Percentiles rank a stretch among this genome's conserved stretches.
phyloP scores from a whole-genome alignment of 1,139 yeast species.

The Sugiyamaella grinbergsii region DNA sequence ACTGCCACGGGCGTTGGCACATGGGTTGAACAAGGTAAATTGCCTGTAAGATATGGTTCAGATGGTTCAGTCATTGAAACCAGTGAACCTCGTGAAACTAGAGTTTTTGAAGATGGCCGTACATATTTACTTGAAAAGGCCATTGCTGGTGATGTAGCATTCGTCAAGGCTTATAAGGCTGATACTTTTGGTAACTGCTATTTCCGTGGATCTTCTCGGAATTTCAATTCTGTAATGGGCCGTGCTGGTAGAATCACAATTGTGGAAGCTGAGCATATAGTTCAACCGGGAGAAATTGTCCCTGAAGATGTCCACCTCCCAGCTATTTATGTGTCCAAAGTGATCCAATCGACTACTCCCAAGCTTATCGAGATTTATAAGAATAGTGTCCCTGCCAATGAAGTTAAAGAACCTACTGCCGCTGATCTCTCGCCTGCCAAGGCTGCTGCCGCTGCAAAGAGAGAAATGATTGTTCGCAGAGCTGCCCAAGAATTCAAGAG shows the following conservation, averaged over 20 bases:
- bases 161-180: slow-evolving; percentile 52
- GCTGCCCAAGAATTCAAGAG: slow-evolving; percentile 51
- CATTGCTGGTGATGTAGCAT: slow-evolving; percentile 51
- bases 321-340: slow-evolving; percentile 48
- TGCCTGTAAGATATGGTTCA: slow-evolving; percentile 48
- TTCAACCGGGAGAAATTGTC: slow-evolving; percentile 50
- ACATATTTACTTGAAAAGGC: slow-evolving; percentile 50
- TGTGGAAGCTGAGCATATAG: slow-evolving; percentile 56
- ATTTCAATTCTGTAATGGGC: slow-evolving; percentile 52
- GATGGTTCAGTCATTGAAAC: slow-evolving; percentile 44
- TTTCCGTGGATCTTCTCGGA: slow-evolving; percentile 52
- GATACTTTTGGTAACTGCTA: slow-evolving; percentile 53
- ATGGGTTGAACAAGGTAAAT: slow-evolving; percentile 53
- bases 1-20: slow-evolving; percentile 56
- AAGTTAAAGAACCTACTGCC: slow-evolving; percentile 17
- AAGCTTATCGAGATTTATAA: slow-evolving; percentile 49
- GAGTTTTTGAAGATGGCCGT: slow-evolving; percentile 48
- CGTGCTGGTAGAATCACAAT: slow-evolving; percentile 51
- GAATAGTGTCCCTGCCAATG: slow-evolving; percentile 23
- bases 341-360: slow-evolving; percentile 48
- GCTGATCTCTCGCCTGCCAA: slow-evolving; percentile 19
- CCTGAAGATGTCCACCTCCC: slow-evolving; percentile 54
- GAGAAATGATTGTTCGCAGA: slow-evolving; percentile 48
- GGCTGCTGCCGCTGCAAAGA: slow-evolving; percentile 24
- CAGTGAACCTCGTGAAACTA: slow-evolving; percentile 47